Evolutionary conservation across 2,329 filamentous ascomycete genomes (phyloP).

Genomic region (Monosporascus sp.): DNA sequence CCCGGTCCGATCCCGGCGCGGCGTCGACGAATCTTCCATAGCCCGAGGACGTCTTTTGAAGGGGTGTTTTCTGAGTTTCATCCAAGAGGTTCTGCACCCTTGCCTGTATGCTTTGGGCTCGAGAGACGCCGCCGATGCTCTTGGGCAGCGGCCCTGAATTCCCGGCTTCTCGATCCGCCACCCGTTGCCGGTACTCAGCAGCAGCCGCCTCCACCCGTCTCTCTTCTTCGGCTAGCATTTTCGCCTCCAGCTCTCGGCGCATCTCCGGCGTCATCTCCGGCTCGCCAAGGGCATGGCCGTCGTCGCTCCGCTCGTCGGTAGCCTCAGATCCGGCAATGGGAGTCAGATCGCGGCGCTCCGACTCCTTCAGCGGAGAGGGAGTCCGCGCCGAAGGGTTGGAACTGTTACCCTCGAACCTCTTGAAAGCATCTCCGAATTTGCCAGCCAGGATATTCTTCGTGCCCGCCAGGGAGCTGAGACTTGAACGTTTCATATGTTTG

Average conservation of each 20-base stretch:
- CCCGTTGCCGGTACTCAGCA: slow-evolving; percentile 75
- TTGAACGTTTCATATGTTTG: slow-evolving; percentile 66
- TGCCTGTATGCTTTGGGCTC: slow-evolving; percentile 83
- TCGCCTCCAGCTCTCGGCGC: slow-evolving; percentile 81
- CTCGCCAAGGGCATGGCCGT: slow-evolving; percentile 58
- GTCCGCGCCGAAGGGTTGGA: slow-evolving; percentile 31
- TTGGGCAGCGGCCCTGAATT: slow-evolving; percentile 42
- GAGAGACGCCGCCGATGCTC: slow-evolving; percentile 53
- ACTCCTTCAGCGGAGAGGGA: slow-evolving; percentile 45
- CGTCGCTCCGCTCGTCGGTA: slow-evolving; percentile 63
- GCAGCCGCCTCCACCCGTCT: slow-evolving; percentile 82
- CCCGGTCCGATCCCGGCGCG: slow-evolving; percentile 29
- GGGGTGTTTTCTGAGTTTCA: slow-evolving; percentile 63
- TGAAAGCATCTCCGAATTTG: slow-evolving; percentile 90
- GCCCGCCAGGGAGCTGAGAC: slow-evolving; percentile 64
- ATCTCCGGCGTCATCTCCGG: slow-evolving; percentile 77
- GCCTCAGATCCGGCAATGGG: slow-evolving; percentile 74
- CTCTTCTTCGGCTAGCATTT: slow-evolving; percentile 80
- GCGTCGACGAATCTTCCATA: slow-evolving; percentile 81
- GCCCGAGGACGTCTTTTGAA: slow-evolving; percentile 72
- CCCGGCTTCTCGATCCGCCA: slow-evolving; percentile 55
- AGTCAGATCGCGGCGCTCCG: slow-evolving; percentile 50
- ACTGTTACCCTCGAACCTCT: slow-evolving; percentile 69
- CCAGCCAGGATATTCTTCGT: slow-evolving; percentile 81
- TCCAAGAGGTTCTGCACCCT: slow-evolving; percentile 81